Conservation (phyloP, 2,329 filamentous ascomycete genomes). For the Sporothrix luriei region DNA sequence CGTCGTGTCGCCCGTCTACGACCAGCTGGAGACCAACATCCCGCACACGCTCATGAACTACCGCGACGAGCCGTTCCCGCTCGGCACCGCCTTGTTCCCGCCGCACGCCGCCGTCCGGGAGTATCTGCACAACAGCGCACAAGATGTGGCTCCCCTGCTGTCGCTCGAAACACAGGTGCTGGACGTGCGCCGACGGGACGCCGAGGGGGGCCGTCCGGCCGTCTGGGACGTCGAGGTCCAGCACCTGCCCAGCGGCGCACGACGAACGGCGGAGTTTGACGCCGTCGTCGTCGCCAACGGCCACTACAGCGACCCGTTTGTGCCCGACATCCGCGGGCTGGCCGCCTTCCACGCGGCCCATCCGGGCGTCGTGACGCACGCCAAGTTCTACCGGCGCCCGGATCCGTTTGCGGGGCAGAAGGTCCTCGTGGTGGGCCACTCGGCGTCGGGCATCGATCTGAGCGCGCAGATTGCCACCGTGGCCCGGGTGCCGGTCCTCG, state of each 20-base stretch:
- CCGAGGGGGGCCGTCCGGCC: background rate
- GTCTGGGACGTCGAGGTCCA: constrained; percentile 42
- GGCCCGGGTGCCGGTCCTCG: constrained; percentile 57
- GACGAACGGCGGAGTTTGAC: constrained; percentile 52
- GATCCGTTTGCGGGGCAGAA: constrained; percentile 42
- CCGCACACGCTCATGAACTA: constrained; percentile 72
- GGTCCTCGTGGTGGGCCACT: constrained; percentile 57
- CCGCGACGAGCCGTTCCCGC: constrained; percentile 62
- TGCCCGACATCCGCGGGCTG: constrained; percentile 64
- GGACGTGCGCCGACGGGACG: background rate
- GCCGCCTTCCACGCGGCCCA: constrained; percentile 57
- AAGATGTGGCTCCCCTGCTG: background rate
- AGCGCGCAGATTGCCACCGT: constrained; percentile 46
- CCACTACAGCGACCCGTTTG: constrained; percentile 65
- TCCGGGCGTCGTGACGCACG: constrained; percentile 62
- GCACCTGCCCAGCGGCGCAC: constrained; percentile 40
- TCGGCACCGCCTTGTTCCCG: constrained; percentile 66
- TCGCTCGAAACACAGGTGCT: background rate
- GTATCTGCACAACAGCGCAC: constrained; percentile 49
- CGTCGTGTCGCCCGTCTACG: constrained; percentile 73
- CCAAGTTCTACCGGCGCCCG: constrained; percentile 66
- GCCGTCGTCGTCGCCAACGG: constrained; percentile 65
- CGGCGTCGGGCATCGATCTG: constrained; percentile 50
- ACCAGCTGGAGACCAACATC: constrained; percentile 74
- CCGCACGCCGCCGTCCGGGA: constrained; percentile 62